phyloP scores from a whole-genome alignment of 2,329 filamentous ascomycete genomes.

The Xylaria sp. region DNA sequence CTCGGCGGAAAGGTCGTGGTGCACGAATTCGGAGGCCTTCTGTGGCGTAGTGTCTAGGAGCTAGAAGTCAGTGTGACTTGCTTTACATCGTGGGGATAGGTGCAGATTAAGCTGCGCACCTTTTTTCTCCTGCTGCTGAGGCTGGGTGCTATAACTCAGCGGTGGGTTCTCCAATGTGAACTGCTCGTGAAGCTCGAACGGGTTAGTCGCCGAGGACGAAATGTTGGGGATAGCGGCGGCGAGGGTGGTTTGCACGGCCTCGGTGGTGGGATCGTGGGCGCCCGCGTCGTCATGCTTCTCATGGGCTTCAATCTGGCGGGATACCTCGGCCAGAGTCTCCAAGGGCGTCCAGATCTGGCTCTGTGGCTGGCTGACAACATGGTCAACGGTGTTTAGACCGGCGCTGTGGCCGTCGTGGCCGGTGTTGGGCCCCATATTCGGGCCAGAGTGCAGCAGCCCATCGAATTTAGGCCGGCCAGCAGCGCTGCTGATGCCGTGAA shows the following conservation, averaged over 20 bases:
- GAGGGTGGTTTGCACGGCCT: slow-evolving; percentile 42
- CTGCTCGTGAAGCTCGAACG: slow-evolving; percentile 67
- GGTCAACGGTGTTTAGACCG: background rate
- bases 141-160: slow-evolving; percentile 57
- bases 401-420: background rate
- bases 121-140: slow-evolving; percentile 50
- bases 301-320: slow-evolving; percentile 77
- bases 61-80: slow-evolving; percentile 26
- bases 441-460: slow-evolving; percentile 41
- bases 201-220: slow-evolving; percentile 31
- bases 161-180: slow-evolving; percentile 68
- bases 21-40: slow-evolving; percentile 28
- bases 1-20: slow-evolving; percentile 56
- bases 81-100: slow-evolving; percentile 3
- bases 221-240: slow-evolving; percentile 37
- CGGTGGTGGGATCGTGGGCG: slow-evolving; percentile 37
- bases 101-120: slow-evolving; percentile 44
- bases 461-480: slow-evolving; percentile 35
- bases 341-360: slow-evolving; percentile 75
- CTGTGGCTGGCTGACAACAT: slow-evolving; percentile 36
- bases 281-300: slow-evolving; percentile 64
- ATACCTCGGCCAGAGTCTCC: slow-evolving; percentile 88
- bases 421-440: slow-evolving; percentile 46
- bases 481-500: slow-evolving; percentile 72
- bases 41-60: slow-evolving; percentile 35